Base-by-base conservation (phyloP, 257 asterid species). In the Nicotiana paniculata region DNA sequence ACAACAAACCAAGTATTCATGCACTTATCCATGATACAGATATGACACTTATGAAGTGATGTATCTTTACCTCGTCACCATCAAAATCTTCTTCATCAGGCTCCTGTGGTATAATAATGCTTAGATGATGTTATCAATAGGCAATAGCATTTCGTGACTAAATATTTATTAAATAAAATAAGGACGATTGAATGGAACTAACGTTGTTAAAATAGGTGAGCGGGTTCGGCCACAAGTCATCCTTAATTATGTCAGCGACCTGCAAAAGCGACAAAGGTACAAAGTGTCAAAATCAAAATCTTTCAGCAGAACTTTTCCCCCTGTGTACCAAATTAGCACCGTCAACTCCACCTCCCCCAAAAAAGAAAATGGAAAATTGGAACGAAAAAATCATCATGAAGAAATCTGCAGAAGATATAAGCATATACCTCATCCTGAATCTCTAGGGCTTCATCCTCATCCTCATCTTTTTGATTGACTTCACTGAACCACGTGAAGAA, bases 401-500 rank as follows among this genome's bases (percentile, higher is more conserved):
- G 64, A 17, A 58, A 58, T 58, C 24, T 58, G 11, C 64, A 58
- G 64, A 58, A 58, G 64, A 58, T 58, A 58, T 58, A n/a, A 58
- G 6, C 64, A 18, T 58, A 85, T 87, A 95, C 98, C 97, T 93
- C 97, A 76, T 93, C 98, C 32, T 92, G 97, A 88, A 95, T 85
- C 64, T 58, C 64, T 6, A 58, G 28, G 3, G 64, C 64, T 85
- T 93, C 98, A 83, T 86, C 95, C 64, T 92, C 35, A 48, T 92
- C 94, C 65, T 92, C 93, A 53, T 91, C 97, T 78, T 86, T 90
- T 66, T 87, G 89, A 83, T 87, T 88, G 81, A 84, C 83, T 55
- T 90, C 97, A 64, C 55, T 83, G 83, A 95, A 95, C 98, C 97
- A 93, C 79, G 90, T 79, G 82, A 95, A 95, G 91, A 95, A 95